Conservation (phyloP, 2,329 filamentous ascomycete species). For the Arachnomyces sp. region DNA sequence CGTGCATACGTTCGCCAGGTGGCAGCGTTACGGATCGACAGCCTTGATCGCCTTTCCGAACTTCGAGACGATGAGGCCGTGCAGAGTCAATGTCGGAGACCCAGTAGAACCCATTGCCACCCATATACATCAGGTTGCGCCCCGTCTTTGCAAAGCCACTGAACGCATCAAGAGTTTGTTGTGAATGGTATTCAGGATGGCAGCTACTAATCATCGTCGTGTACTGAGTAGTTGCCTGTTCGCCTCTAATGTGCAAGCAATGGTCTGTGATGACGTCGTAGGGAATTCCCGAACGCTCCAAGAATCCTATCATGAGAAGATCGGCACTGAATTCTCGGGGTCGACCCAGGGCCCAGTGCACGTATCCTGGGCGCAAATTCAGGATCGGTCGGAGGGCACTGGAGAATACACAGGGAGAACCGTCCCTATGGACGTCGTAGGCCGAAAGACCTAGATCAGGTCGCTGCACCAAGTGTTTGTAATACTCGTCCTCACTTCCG, state of each 20-base stretch:
- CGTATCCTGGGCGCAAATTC: constrained; percentile 30
- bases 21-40: constrained; percentile 22
- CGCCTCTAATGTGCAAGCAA: constrained; percentile 23
- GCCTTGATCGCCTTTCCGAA: constrained; percentile 27
- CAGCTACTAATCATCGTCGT: constrained; percentile 23
- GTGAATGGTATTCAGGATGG: constrained; percentile 30
- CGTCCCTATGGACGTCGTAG: constrained; percentile 34
- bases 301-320: constrained; percentile 27
- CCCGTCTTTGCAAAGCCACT: constrained; percentile 21
- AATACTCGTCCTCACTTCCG: no score
- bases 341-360: constrained; percentile 28
- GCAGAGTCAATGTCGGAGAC: constrained; percentile 15
- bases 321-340: constrained; percentile 32
- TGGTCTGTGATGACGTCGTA: constrained; percentile 35
- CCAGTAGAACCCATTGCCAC: constrained; percentile 34
- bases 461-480: constrained; percentile 21
- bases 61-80: constrained; percentile 26
- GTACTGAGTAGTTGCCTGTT: constrained; percentile 10
- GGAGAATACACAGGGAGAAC: constrained; percentile 27
- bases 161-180: constrained; percentile 18
- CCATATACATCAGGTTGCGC: constrained; percentile 31
- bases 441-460: constrained; percentile 29
- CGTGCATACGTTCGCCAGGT: constrained; percentile 23
- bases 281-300: constrained; percentile 23
- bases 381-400: constrained; percentile 29